A percentile compares a stretch with the other conserved stretches of the same genome.
Evolutionary conservation across 768 basidiomycete species (phyloP).

Genomic region (Terana coerulea): DNA sequence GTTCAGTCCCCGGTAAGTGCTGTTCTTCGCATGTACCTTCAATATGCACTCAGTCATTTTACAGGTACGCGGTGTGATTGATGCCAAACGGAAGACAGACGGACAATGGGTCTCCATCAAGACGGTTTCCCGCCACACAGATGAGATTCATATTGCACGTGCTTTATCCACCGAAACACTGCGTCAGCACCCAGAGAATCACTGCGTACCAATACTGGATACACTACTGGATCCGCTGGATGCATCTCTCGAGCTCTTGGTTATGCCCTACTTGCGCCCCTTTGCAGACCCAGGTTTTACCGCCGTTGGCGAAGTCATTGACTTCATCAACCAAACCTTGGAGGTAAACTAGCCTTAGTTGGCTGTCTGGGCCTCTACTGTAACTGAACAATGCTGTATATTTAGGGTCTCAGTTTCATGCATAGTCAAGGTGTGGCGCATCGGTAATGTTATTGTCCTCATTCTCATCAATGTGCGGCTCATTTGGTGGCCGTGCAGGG

Average conservation of each 20-base stretch:
- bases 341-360: conserved; percentile 9
- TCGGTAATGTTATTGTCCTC: conserved; percentile 17
- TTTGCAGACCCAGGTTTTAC: conserved; percentile 15
- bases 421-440: conserved; percentile 16
- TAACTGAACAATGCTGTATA: background rate
- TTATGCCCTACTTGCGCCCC: conserved; percentile 17
- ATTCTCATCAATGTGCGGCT: conserved; percentile 22
- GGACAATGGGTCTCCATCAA: conserved; percentile 14
- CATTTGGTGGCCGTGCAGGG: conserved; percentile 20
- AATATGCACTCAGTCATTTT: background rate
- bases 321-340: conserved; percentile 17
- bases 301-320: conserved; percentile 14
- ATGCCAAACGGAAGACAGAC: conserved; percentile 10
- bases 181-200: background rate
- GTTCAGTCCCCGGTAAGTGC: conserved; percentile 5
- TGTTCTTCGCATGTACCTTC: no score
- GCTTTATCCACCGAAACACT: conserved; percentile 1
- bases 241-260: background rate
- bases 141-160: conserved; percentile 11
- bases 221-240: background rate
- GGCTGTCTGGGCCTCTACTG: no score
- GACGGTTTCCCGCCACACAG: background rate
- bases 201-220: conserved; percentile 9
- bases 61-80: conserved; percentile 1
- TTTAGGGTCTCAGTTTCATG: conserved; percentile 16